Percentiles rank a stretch among this genome's conserved stretches.
These are phyloP conservation scores for Euryodendron excelsum DNA, from an alignment of 148 eudicot species.

Conservation along the genomic window DNA sequence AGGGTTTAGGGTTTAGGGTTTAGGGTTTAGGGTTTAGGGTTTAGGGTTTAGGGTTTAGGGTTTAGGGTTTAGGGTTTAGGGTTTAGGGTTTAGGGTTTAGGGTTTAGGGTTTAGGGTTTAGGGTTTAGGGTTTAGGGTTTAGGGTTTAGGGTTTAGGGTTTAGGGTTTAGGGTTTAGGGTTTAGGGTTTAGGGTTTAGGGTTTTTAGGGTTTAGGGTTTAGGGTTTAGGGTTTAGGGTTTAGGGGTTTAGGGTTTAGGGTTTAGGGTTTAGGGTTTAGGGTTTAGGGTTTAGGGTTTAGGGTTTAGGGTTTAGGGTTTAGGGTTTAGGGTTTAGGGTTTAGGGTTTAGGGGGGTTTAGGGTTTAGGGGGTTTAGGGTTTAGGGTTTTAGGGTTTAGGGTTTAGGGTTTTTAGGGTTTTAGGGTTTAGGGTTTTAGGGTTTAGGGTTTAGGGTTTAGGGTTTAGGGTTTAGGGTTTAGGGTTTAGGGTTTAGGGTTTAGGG, in stretches of 20 bases:
- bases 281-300: background rate
- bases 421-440: background rate
- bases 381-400: slow-evolving; percentile 1
- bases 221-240: background rate
- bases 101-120: slow-evolving; percentile 1
- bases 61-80: background rate
- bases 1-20: too few species aligned
- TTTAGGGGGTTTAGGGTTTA: background rate
- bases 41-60: background rate
- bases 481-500: background rate
- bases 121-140: background rate
- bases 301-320: background rate
- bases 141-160: background rate
- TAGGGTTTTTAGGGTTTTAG: background rate
- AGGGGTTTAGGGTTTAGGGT: background rate
- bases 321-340: slow-evolving; percentile 1
- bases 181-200: background rate
- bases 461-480: background rate
- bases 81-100: background rate
- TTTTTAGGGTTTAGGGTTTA: background rate
- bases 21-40: too few species aligned
- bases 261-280: background rate
- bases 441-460: background rate
- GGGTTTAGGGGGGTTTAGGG: slow-evolving; percentile 2
- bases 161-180: background rate